Evolutionary conservation across 257 asterid genomes (phyloP).

Genomic region (Scutellaria galericulata): DNA sequence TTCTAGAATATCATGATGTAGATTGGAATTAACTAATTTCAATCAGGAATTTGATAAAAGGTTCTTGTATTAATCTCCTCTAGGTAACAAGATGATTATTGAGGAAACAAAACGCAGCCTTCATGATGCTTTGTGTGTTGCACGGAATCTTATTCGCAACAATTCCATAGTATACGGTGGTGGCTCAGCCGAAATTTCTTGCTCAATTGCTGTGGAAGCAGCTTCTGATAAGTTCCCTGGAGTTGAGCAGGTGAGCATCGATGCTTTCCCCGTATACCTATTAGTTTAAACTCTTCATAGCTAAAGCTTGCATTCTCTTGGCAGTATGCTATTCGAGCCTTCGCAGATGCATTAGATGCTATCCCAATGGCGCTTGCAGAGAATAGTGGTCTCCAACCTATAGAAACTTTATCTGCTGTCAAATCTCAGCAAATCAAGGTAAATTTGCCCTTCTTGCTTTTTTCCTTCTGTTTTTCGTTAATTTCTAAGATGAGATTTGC

Average conservation of each 20-base stretch:
- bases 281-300: conserved; percentile 7
- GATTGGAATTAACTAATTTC: neutral
- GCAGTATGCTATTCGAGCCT: conserved; percentile 95
- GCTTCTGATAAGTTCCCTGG: conserved; percentile 98
- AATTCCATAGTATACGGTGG: conserved; percentile 97
- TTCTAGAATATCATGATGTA: neutral
- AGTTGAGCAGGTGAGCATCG: conserved; percentile 79
- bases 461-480: neutral
- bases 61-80: conserved; percentile 8
- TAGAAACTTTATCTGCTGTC: conserved; percentile 90
- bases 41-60: neutral
- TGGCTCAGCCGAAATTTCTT: conserved; percentile 94
- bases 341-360: conserved; percentile 95
- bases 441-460: neutral
- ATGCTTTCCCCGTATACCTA: neutral
- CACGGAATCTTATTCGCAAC: conserved; percentile 92
- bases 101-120: conserved; percentile 97
- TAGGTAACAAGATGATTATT: conserved; percentile 98
- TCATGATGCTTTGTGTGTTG: conserved; percentile 94
- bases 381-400: conserved; percentile 93
- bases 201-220: conserved; percentile 94
- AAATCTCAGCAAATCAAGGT: conserved; percentile 95
- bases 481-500: neutral
- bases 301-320: conserved; percentile 26
- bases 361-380: conserved; percentile 99